Percentiles rank a stretch among this genome's conserved stretches.
phyloP scores from a whole-genome alignment of 441 rosid species.

The Pelargonium australe region DNA sequence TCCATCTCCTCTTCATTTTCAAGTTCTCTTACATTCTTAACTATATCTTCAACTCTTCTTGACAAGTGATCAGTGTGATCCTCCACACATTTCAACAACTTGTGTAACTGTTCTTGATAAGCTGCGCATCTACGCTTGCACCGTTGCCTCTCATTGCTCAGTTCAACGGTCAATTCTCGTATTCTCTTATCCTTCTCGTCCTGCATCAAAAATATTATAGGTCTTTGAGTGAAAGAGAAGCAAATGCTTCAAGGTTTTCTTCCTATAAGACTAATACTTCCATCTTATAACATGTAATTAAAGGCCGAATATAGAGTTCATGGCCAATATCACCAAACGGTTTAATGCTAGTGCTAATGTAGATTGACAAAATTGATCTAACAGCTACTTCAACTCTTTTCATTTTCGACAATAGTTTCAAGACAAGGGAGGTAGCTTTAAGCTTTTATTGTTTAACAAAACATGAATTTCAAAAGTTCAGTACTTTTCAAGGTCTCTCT shows the following conservation, averaged over 20 bases:
- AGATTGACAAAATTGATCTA: no score
- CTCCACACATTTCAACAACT: constrained; percentile 34
- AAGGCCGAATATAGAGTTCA: no score
- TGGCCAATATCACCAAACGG: no score
- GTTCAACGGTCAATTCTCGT: constrained; percentile 39
- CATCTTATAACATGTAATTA: no score
- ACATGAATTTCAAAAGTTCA: no score
- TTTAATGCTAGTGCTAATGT: no score
- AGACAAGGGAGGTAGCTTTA: no score
- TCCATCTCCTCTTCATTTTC: neutral
- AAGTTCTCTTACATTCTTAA: constrained; percentile 20
- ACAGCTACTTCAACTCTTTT: no score
- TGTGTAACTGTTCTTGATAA: constrained; percentile 33
- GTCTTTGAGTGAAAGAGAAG: no score
- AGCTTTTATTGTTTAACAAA: no score
- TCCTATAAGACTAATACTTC: neutral
- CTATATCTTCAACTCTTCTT: constrained; percentile 33
- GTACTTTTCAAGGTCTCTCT: no score
- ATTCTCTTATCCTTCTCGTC: constrained; percentile 50
- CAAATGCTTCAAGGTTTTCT: neutral
- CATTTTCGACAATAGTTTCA: no score
- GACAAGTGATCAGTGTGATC: constrained; percentile 45
- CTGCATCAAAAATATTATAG: constrained; percentile 19
- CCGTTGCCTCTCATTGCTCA: constrained; percentile 39
- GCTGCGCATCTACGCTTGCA: constrained; percentile 40